These are phyloP conservation scores for Anisodus tanguticus DNA, from an alignment of 257 asterid genomes.

Conservation along the genomic window DNA sequence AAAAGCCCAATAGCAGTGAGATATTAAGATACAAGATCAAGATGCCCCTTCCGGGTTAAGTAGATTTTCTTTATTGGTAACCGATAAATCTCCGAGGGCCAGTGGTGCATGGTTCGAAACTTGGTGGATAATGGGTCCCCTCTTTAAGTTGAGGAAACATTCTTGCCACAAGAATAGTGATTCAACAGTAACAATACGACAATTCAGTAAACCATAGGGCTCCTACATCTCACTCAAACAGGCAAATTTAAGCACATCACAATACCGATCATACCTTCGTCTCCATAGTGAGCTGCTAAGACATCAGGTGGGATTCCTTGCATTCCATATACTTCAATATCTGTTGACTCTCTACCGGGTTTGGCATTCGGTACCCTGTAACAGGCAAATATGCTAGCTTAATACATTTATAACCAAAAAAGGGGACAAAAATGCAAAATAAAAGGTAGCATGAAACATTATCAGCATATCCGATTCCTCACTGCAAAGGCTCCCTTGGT, in stretches of 20 bases:
- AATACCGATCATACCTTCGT: slow-evolving; percentile 62
- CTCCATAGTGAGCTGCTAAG: slow-evolving; percentile 89
- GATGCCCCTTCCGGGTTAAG: background rate
- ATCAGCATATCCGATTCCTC: background rate
- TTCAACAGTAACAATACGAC: background rate
- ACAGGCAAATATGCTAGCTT: slow-evolving; percentile 20
- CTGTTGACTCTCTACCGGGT: slow-evolving; percentile 89
- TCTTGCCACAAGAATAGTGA: background rate
- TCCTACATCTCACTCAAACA: background rate
- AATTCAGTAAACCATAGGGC: background rate
- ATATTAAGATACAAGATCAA: background rate
- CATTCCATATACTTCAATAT: slow-evolving; percentile 95
- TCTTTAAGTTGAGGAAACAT: slow-evolving; percentile 7
- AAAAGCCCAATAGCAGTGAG: background rate
- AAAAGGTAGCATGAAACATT: background rate
- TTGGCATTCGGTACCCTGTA: slow-evolving; percentile 95
- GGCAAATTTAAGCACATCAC: background rate
- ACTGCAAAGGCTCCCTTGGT: background rate
- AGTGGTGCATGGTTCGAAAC: background rate
- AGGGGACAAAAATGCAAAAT: background rate
- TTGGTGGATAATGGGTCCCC: background rate
- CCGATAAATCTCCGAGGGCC: background rate
- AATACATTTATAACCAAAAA: slow-evolving; percentile 5
- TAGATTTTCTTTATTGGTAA: background rate
- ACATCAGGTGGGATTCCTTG: slow-evolving; percentile 93